phyloP scores from a whole-genome alignment of 2,329 filamentous ascomycete genomes.

The Lecanicillium sp. region DNA sequence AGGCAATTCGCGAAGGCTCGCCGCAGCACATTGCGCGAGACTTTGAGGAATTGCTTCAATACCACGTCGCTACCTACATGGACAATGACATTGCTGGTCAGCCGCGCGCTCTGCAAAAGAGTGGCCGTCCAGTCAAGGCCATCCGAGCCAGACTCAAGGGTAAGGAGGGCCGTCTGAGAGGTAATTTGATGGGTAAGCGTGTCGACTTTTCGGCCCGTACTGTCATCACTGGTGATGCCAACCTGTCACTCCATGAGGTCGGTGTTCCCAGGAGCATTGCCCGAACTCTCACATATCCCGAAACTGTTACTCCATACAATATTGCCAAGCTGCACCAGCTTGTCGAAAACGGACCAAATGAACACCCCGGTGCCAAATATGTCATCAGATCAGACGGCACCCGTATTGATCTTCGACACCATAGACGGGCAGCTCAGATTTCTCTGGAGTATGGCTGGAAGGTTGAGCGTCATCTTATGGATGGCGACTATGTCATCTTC shows the following conservation, averaged over 20 bases:
- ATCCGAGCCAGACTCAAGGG: slow-evolving; percentile 97
- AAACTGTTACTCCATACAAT: slow-evolving; percentile 97
- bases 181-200: slow-evolving; percentile 99
- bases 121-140: slow-evolving; percentile 90
- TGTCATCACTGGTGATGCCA: slow-evolving; percentile 97
- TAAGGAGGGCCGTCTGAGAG: slow-evolving; percentile 94
- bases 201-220: slow-evolving; percentile 99
- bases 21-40: slow-evolving; percentile 86
- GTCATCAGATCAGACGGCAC: slow-evolving; percentile 91
- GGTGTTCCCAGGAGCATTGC: slow-evolving; percentile 94
- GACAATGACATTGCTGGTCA: slow-evolving; percentile 98
- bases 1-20: slow-evolving; percentile 85
- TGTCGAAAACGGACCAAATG: slow-evolving; percentile 88
- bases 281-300: slow-evolving; percentile 86
- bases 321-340: slow-evolving; percentile 84
- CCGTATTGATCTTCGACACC: slow-evolving; percentile 88
- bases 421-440: slow-evolving; percentile 80
- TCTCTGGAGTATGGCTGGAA: slow-evolving; percentile 95
- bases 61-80: slow-evolving; percentile 99
- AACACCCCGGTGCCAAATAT: slow-evolving; percentile 93
- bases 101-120: slow-evolving; percentile 93
- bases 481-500: slow-evolving; percentile 98
- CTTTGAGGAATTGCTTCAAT: slow-evolving; percentile 88
- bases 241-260: slow-evolving; percentile 92
- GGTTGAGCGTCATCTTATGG: slow-evolving; percentile 91